Evolutionary conservation across 208 protist species (phyloP).

Genomic region (Acanthamoeba castellanii): DNA sequence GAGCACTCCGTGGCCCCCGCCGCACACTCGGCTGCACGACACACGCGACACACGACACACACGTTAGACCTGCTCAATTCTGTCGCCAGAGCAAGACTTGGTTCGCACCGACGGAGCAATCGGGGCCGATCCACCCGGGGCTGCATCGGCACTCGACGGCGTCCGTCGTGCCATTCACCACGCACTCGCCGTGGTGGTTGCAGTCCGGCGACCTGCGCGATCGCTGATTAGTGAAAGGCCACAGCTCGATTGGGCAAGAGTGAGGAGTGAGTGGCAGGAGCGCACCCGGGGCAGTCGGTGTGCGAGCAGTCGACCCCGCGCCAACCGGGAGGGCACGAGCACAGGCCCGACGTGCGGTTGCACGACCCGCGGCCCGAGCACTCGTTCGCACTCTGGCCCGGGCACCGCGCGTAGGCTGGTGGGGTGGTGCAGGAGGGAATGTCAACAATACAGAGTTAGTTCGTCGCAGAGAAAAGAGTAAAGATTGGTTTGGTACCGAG

Average conservation of each 20-base stretch:
- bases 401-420: no score
- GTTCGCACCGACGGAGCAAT: neutral
- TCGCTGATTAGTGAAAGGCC: no score
- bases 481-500: neutral
- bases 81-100: no score
- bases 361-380: neutral
- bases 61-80: no score
- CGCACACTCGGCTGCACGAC: neutral
- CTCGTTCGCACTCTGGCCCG: neutral
- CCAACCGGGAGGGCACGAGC: neutral
- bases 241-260: no score
- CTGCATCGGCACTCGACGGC: neutral
- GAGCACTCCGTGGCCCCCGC: neutral
- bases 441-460: no score
- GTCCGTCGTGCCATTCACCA: neutral
- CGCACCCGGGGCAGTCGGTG: neutral
- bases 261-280: no score
- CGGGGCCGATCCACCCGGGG: neutral
- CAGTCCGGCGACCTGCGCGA: neutral
- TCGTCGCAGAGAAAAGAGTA: neutral
- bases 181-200: neutral
- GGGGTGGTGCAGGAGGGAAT: no score
- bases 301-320: neutral
- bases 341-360: neutral
- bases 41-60: no score